Percentiles rank a stretch among this genome's conserved stretches.
Evolutionary conservation across 208 protist genomes (phyloP).

Genomic region (Trypanosoma cruzi): DNA sequence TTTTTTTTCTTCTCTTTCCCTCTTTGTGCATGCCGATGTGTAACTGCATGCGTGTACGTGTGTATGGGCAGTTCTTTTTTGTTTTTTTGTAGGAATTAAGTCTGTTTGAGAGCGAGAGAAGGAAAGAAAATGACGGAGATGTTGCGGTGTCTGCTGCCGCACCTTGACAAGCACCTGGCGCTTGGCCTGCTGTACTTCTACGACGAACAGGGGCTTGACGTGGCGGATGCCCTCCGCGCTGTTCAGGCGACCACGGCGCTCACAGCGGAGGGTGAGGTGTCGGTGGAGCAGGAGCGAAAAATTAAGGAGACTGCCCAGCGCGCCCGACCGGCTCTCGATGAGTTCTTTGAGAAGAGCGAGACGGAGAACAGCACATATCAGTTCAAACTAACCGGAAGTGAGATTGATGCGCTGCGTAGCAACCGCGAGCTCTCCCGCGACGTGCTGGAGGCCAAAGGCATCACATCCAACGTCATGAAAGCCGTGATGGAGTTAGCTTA

Average conservation of each 20-base stretch:
- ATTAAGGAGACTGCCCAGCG: constrained; percentile 56
- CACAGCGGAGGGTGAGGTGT: constrained; percentile 63
- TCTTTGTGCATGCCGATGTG: background rate
- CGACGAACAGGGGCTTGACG: constrained; percentile 64
- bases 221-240: constrained; percentile 64
- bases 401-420: constrained; percentile 73
- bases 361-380: constrained; percentile 71
- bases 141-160: constrained; percentile 67
- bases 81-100: background rate
- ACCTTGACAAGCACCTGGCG: constrained; percentile 89
- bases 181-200: constrained; percentile 81
- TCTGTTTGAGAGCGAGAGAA: background rate
- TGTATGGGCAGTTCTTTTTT: background rate
- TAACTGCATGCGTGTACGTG: background rate
- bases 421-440: constrained; percentile 77
- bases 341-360: constrained; percentile 77
- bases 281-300: constrained; percentile 67
- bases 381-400: constrained; percentile 72
- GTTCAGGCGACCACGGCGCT: constrained; percentile 77
- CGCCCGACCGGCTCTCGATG: constrained; percentile 64
- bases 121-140: constrained; percentile 57
- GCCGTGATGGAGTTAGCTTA: constrained; percentile 81
- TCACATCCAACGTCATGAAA: constrained; percentile 68
- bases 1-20: background rate
- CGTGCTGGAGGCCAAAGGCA: constrained; percentile 71